These are phyloP conservation scores for Phyllosticta citribraziliensis DNA, from an alignment of 2,329 filamentous ascomycete species.

Conservation along the genomic window DNA sequence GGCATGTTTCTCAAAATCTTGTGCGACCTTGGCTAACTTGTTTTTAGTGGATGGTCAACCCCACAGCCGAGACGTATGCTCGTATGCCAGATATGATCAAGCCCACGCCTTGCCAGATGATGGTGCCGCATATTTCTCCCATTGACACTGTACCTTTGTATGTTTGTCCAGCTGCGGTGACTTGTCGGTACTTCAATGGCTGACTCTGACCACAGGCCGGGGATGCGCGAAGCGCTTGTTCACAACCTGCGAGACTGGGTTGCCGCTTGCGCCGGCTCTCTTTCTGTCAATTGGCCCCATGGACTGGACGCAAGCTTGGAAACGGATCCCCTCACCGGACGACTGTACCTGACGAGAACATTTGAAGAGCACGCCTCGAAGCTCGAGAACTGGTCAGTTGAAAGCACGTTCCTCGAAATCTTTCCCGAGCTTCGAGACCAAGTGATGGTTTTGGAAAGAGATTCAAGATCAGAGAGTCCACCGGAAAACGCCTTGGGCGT, in stretches of 20 bases:
- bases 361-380: background rate
- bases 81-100: conserved; percentile 8
- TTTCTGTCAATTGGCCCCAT: conserved; percentile 6
- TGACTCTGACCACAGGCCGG: background rate
- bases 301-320: conserved; percentile 1
- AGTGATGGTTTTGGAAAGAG: background rate
- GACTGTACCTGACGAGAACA: conserved; percentile 1
- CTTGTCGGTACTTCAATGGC: background rate
- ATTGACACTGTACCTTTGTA: conserved; percentile 7
- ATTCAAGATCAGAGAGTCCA: background rate
- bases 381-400: conserved; percentile 1
- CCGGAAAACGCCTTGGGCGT: background rate
- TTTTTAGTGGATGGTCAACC: conserved; percentile 8
- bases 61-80: conserved; percentile 7
- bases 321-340: conserved; percentile 1
- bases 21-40: background rate
- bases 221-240: conserved; percentile 4
- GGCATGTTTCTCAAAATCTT: background rate
- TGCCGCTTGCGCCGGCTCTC: background rate
- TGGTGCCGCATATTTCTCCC: conserved; percentile 6
- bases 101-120: conserved; percentile 7
- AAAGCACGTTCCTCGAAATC: background rate
- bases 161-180: background rate
- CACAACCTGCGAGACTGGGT: conserved; percentile 7
- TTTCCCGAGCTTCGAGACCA: conserved; percentile 2